Evolutionary conservation across 2,329 filamentous ascomycete genomes (phyloP).

Genomic region (Fusarium equiseti): DNA sequence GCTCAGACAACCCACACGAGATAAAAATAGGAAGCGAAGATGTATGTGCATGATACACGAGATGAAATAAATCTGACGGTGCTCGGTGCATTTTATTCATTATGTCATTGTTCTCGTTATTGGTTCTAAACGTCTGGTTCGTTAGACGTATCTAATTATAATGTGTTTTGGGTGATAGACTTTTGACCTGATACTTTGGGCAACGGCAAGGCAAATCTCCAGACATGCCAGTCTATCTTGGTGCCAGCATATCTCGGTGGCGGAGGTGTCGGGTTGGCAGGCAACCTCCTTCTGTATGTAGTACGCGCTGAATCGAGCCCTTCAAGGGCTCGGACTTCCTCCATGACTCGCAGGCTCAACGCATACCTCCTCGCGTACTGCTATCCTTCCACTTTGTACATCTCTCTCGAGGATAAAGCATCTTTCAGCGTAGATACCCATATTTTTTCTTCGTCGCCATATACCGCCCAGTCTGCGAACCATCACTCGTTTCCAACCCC

Average conservation of each 20-base stretch:
- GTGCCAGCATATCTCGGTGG: background rate
- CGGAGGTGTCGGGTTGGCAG: background rate
- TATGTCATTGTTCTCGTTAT: slow-evolving; percentile 29
- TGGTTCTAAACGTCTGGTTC: background rate
- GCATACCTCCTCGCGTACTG: slow-evolving; percentile 47
- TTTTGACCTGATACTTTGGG: background rate
- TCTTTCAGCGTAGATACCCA: slow-evolving; percentile 61
- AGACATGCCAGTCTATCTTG: background rate
- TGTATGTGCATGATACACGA: background rate
- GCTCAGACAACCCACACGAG: background rate
- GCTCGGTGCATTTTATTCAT: slow-evolving; percentile 1
- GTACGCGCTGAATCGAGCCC: background rate
- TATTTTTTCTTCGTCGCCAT: slow-evolving; percentile 57
- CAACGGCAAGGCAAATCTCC: too few relatives aligned
- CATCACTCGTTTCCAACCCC: slow-evolving; percentile 61
- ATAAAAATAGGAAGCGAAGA: background rate
- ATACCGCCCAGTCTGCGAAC: slow-evolving; percentile 56
- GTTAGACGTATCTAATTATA: background rate
- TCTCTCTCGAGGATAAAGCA: slow-evolving; percentile 59
- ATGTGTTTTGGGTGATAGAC: background rate
- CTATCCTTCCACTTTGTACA: slow-evolving; percentile 31
- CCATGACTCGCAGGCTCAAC: slow-evolving; percentile 45
- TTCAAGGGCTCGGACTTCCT: slow-evolving; percentile 41
- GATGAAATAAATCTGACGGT: background rate
- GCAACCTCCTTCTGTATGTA: background rate